Conservation (phyloP, 2,329 filamentous ascomycete genomes). For the Pestalotiopsis sp. region DNA sequence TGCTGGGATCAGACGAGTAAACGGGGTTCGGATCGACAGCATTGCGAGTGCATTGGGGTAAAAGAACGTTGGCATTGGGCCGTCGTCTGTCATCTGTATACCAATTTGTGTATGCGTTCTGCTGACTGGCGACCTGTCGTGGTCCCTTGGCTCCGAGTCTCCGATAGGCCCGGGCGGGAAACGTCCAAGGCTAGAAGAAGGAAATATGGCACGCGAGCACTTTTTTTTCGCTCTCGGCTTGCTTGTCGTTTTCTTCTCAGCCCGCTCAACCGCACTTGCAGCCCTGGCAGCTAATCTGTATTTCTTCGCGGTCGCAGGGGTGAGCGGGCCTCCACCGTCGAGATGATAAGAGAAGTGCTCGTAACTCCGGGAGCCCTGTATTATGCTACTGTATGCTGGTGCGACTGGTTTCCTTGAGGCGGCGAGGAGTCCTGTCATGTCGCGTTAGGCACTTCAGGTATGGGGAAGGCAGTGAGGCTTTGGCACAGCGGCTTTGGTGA, state of each 20-base stretch:
- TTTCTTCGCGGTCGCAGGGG: neutral
- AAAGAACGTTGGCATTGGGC: neutral
- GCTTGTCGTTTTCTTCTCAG: neutral
- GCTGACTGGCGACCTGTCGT: neutral
- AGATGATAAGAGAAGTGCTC: neutral
- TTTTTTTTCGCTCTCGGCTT: neutral
- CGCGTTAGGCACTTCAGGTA: neutral
- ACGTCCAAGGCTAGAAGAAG: neutral
- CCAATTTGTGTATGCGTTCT: neutral
- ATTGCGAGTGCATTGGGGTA: neutral
- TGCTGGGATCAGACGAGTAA: neutral
- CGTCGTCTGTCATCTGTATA: neutral
- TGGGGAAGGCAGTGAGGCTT: neutral
- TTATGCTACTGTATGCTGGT: neutral
- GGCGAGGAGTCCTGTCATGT: neutral
- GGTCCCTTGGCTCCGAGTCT: neutral
- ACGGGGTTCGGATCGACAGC: neutral
- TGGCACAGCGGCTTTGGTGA: neutral
- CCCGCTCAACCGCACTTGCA: neutral
- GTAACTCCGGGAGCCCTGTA: neutral
- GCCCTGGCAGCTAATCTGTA: neutral
- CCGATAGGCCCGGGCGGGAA: neutral
- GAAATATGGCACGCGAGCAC: conserved; percentile 7
- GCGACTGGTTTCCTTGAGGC: neutral
- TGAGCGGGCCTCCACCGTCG: neutral